phyloP scores from a whole-genome alignment of 805 yeast genomes.

The Geotrichum ghanense region DNA sequence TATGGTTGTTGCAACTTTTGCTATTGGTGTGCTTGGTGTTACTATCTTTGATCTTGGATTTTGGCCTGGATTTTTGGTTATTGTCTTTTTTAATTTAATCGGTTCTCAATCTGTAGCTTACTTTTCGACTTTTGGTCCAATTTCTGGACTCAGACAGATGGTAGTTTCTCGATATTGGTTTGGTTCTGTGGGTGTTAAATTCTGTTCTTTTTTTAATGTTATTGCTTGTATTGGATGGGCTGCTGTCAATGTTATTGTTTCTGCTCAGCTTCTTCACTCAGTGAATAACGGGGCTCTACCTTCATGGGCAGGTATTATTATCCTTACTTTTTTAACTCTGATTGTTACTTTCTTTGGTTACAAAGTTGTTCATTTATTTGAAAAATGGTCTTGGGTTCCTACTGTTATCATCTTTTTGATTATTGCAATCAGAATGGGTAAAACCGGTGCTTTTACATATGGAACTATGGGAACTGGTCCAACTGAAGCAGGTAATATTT shows the following conservation, averaged over 20 bases:
- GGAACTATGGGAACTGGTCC: conserved; percentile 47
- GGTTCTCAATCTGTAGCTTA: conserved; percentile 76
- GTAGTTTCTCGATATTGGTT: conserved; percentile 63
- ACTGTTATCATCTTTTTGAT: conserved; percentile 61
- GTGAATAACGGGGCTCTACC: conserved; percentile 61
- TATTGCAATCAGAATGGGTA: conserved; percentile 65
- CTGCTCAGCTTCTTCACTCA: conserved; percentile 72
- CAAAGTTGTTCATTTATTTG: conserved; percentile 67
- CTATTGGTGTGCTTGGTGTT: conserved; percentile 65
- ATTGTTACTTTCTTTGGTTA: conserved; percentile 77
- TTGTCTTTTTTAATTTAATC: conserved; percentile 60
- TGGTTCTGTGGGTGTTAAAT: conserved; percentile 66
- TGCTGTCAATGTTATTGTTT: conserved; percentile 81
- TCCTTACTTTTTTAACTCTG: conserved; percentile 55
- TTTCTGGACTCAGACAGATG: conserved; percentile 82
- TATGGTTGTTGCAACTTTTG: conserved; percentile 71
- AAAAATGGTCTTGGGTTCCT: conserved; percentile 85
- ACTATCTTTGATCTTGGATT: conserved; percentile 57
- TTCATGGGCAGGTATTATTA: conserved; percentile 83
- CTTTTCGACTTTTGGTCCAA: conserved; percentile 74
- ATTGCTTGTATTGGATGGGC: conserved; percentile 94
- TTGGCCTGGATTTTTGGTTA: conserved; percentile 56
- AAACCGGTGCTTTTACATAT: conserved; percentile 48
- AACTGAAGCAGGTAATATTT: conserved; percentile 61
- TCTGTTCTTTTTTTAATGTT: conserved; percentile 66